phyloP scores from a whole-genome alignment of 108 stramenopile species.

The Pelagomonas calceolata region DNA sequence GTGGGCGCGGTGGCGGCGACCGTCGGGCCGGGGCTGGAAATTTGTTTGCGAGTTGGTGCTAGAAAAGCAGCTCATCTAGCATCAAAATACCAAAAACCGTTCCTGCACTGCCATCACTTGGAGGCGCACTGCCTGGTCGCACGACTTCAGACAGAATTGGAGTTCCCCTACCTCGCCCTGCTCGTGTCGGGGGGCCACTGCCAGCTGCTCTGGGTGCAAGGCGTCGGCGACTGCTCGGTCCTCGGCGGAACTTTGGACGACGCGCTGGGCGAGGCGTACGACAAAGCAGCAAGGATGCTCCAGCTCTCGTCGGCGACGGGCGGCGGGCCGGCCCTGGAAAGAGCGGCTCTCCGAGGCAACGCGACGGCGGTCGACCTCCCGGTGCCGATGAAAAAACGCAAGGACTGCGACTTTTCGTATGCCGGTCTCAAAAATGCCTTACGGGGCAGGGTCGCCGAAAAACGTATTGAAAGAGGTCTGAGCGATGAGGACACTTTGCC shows the following conservation, averaged over 20 bases:
- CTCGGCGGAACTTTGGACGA: constrained; percentile 91
- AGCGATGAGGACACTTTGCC: constrained; percentile 38
- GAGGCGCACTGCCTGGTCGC: constrained; percentile 94
- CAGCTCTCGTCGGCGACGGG: constrained; percentile 73
- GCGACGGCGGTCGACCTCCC: constrained; percentile 56
- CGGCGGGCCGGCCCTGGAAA: constrained; percentile 86
- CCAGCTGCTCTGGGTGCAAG: constrained; percentile 71
- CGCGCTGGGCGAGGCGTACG: constrained; percentile 79
- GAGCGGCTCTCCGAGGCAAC: constrained; percentile 66
- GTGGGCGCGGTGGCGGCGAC: constrained; percentile 93
- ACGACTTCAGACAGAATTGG: constrained; percentile 27
- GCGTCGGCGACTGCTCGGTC: constrained; percentile 64
- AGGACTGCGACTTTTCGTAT: constrained; percentile 88
- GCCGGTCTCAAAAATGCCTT: constrained; percentile 84
- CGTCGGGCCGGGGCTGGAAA: constrained; percentile 93
- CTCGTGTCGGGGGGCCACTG: constrained; percentile 92
- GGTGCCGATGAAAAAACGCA: constrained; percentile 68
- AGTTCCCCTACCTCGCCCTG: constrained; percentile 88
- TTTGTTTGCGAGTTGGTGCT: constrained; percentile 87
- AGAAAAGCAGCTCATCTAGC: constrained; percentile 70
- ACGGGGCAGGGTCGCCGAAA: constrained; percentile 52
- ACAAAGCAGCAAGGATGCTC: constrained; percentile 83
- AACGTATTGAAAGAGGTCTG: constrained; percentile 39
- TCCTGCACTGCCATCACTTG: constrained; percentile 87
- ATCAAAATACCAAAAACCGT: constrained; percentile 61